These are phyloP conservation scores for Aspergillus coremiiformis DNA, from an alignment of 495 filamentous ascomycete species.

Conservation along the genomic window DNA sequence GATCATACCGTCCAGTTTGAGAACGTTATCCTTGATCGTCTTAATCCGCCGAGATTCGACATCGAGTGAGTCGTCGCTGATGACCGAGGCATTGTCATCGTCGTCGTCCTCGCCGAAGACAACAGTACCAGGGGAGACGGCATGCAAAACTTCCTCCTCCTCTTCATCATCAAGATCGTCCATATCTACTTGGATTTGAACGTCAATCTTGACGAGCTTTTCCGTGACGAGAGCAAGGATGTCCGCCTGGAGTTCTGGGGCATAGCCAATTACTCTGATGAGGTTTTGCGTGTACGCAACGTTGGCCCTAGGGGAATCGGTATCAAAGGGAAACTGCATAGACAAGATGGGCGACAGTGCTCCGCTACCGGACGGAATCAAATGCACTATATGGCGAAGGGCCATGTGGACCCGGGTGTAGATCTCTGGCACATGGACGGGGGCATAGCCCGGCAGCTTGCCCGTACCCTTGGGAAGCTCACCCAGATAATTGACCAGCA, in stretches of 20 bases:
- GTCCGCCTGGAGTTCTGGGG: conserved; percentile 71
- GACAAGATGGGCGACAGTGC: conserved; percentile 58
- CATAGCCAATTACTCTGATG: conserved; percentile 62
- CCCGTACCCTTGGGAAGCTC: conserved; percentile 46
- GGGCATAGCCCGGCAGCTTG: conserved; percentile 51
- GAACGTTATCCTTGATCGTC: conserved; percentile 67
- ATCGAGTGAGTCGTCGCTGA: conserved; percentile 40
- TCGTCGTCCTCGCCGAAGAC: conserved; percentile 41
- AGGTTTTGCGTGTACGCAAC: conserved; percentile 74
- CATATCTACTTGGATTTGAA: conserved; percentile 87
- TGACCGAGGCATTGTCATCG: conserved; percentile 47
- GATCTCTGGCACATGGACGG: conserved; percentile 50
- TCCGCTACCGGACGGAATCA: conserved; percentile 70
- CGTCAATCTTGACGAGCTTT: conserved; percentile 82
- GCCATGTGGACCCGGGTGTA: conserved; percentile 66
- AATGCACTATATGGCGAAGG: conserved; percentile 64
- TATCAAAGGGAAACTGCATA: conserved; percentile 64
- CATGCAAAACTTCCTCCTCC: conserved; percentile 45
- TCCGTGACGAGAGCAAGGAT: conserved; percentile 79
- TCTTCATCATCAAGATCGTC: conserved; percentile 74
- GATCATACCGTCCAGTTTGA: conserved; percentile 89
- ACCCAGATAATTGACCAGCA: conserved; percentile 70
- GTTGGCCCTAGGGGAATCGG: conserved; percentile 63
- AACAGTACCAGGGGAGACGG: conserved; percentile 28
- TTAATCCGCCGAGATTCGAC: conserved; percentile 44